Conservation (phyloP, 176 grass and related monocot species). For the Oryza australiensis region DNA sequence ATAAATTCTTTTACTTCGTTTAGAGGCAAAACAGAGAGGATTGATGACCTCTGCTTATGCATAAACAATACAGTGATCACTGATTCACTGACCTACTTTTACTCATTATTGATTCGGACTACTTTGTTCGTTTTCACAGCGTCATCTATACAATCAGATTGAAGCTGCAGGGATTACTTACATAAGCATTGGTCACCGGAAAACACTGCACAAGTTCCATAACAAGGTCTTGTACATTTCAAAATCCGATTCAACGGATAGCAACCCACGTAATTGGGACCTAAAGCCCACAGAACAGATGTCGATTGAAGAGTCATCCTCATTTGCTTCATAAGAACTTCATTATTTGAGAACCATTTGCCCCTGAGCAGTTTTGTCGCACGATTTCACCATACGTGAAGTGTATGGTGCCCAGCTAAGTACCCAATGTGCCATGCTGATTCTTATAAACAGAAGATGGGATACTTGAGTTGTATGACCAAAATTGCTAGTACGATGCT, state of each 20-base stretch:
- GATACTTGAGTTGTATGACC: background rate
- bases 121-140: slow-evolving; percentile 35
- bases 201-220: slow-evolving; percentile 82
- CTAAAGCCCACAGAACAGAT: slow-evolving; percentile 45
- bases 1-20: background rate
- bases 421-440: background rate
- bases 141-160: slow-evolving; percentile 86
- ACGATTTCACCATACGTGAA: background rate
- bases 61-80: background rate
- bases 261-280: slow-evolving; percentile 53
- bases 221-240: slow-evolving; percentile 73
- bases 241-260: slow-evolving; percentile 42
- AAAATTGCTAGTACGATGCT: slow-evolving; percentile 4
- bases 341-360: background rate
- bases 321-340: slow-evolving; percentile 35
- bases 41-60: background rate
- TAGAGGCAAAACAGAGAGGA: background rate
- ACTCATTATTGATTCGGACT: slow-evolving; percentile 18
- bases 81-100: background rate
- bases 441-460: slow-evolving; percentile 11
- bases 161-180: slow-evolving; percentile 92
- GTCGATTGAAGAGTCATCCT: slow-evolving; percentile 49
- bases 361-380: background rate
- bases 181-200: slow-evolving; percentile 87
- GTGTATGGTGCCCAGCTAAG: background rate